Percentiles rank a stretch among this genome's conserved stretches.
These are phyloP conservation scores for Xenosphaeropsis pyriputrescens DNA, from an alignment of 2,329 filamentous ascomycete species.

Conservation along the genomic window DNA sequence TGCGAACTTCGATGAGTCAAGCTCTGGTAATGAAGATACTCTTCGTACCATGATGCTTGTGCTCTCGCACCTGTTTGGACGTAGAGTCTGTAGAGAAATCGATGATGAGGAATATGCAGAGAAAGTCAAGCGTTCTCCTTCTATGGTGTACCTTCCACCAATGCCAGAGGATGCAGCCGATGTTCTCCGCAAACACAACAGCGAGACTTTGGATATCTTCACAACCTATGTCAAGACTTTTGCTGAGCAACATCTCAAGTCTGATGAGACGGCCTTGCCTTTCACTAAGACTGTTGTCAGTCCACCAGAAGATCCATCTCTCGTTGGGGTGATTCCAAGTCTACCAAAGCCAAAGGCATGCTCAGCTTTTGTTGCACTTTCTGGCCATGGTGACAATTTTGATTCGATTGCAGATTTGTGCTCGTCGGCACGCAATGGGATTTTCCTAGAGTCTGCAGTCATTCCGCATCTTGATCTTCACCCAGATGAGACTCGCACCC, in stretches of 20 bases:
- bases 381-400: slow-evolving; percentile 51
- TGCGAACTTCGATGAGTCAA: slow-evolving; percentile 33
- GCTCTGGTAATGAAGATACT: slow-evolving; percentile 22
- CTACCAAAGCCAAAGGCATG: slow-evolving; percentile 32
- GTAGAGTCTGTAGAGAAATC: slow-evolving; percentile 33
- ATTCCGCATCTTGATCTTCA: slow-evolving; percentile 54
- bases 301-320: slow-evolving; percentile 2
- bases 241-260: slow-evolving; percentile 39
- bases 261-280: slow-evolving; percentile 14
- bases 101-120: slow-evolving; percentile 32
- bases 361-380: slow-evolving; percentile 59
- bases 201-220: slow-evolving; percentile 50
- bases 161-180: slow-evolving; percentile 41
- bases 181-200: slow-evolving; percentile 47
- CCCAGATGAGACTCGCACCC: slow-evolving; percentile 33
- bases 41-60: slow-evolving; percentile 51
- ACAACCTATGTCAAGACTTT: slow-evolving; percentile 55
- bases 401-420: slow-evolving; percentile 52
- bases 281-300: slow-evolving; percentile 14
- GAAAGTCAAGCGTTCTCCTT: slow-evolving; percentile 40
- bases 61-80: slow-evolving; percentile 56
- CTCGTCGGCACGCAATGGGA: slow-evolving; percentile 44
- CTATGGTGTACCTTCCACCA: slow-evolving; percentile 47
- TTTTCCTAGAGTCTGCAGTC: slow-evolving; percentile 62
- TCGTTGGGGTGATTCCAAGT: slow-evolving; percentile 9